Conservation (phyloP, 2,329 filamentous ascomycete species). For the Monilinia laxa region DNA sequence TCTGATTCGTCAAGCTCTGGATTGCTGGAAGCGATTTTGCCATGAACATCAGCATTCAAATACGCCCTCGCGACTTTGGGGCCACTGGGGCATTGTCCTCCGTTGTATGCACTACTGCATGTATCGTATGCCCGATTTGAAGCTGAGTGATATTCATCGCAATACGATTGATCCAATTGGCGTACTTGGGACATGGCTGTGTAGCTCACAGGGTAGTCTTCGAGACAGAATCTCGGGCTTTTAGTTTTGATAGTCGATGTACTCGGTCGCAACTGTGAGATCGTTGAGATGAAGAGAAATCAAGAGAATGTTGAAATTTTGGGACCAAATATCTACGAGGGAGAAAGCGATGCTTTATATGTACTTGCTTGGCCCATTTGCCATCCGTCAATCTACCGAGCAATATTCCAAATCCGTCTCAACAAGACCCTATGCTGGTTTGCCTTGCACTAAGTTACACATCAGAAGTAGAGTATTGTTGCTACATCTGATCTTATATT, state of each 20-base stretch:
- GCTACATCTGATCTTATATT: neutral
- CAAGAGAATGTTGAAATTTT: neutral
- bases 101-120: neutral
- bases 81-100: neutral
- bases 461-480: neutral
- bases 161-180: neutral
- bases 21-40: neutral
- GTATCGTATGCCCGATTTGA: neutral
- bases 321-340: neutral
- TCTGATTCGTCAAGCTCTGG: neutral
- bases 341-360: neutral
- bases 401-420: too few species aligned
- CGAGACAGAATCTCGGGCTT: slow-evolving; percentile 4
- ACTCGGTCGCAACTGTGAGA: neutral
- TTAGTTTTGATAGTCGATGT: neutral
- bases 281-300: neutral
- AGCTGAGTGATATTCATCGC: neutral
- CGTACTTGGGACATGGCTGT: slow-evolving; percentile 2
- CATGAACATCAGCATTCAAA: neutral
- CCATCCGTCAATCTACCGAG: neutral
- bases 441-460: neutral
- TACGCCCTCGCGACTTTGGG: neutral
- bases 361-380: neutral
- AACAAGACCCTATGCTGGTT: neutral
- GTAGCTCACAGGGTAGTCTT: neutral